Evolutionary conservation across 164 flowering plant species (phyloP), one percentile per base, ranked within the genome.

Genomic region (Vitis labrusca): DNA sequence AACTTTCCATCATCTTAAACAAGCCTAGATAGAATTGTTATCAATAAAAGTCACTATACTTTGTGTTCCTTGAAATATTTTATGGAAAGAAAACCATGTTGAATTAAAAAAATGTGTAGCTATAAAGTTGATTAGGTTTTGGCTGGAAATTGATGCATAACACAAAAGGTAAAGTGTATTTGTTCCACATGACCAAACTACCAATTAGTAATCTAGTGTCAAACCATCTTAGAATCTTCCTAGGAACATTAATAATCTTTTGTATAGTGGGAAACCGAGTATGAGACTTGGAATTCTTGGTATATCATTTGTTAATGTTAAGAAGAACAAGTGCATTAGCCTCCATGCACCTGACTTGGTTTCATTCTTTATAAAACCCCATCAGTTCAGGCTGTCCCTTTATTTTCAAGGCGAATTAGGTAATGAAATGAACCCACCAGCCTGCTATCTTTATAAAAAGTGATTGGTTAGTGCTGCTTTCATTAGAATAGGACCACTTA

Each of bases 401-500:
- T 19, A 11, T 66, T 56, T 44, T 13, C 52, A 54, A 56, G 59
- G 27, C 30, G 56, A 67, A 71, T 75, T 80, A 77, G 83, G 80
- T 80, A 74, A 80, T 77, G 79, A 74, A 30, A 16, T 63, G 1
- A 67, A 73, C 72, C 30, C 44, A 19, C 9, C 19, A 66, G 50
- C 66, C 48, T 55, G 9, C 27, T 5, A 58, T 23, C 64, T 75
- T 68, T 37, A 8, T 32, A 29, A 37, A 55, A 54, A 27, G 50
- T 4, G 54, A 47, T 55, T 61, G 59, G 70, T 32, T 49, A 30
- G 27, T 37, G 64, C 49, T 59, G 60, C 10, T 59, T 50, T 67
- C 63, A 77, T 44, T 67, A 63, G 69, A 72, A 72, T 65, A 60
- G 50, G 75, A 76, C 67, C 77, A 78, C 81, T 74, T 78, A 74